Conservation (phyloP, 768 basidiomycete species). For the Lanmaoa rubissima region DNA sequence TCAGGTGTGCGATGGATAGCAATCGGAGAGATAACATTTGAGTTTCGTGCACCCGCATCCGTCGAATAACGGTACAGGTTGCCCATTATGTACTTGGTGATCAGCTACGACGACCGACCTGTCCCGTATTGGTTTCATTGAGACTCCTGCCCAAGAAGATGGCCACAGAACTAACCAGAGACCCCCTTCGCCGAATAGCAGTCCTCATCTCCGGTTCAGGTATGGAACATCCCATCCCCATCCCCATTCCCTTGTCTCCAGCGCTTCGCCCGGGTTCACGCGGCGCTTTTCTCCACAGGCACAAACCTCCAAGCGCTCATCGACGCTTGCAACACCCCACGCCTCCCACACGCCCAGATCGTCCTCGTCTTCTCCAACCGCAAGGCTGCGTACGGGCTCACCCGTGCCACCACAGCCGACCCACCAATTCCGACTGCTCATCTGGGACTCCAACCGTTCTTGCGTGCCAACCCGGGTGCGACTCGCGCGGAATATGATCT, state of each 20-base stretch:
- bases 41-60: background rate
- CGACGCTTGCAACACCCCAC: conserved; percentile 76
- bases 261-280: background rate
- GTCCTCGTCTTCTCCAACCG: conserved; percentile 88
- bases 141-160: background rate
- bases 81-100: too few species aligned
- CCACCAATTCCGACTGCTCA: conserved; percentile 82
- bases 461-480: conserved; percentile 68
- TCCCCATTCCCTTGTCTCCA: background rate
- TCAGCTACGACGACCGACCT: conserved; percentile 7
- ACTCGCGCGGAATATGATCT: conserved; percentile 84
- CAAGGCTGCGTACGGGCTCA: conserved; percentile 86
- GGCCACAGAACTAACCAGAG: background rate
- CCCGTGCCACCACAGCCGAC: conserved; percentile 65
- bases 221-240: conserved; percentile 15
- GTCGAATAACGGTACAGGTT: background rate
- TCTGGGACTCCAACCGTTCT: conserved; percentile 80
- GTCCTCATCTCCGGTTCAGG: conserved; percentile 66
- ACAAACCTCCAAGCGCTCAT: conserved; percentile 96
- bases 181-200: conserved; percentile 15
- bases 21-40: background rate
- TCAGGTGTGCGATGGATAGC: background rate
- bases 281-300: conserved; percentile 44
- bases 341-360: conserved; percentile 68
- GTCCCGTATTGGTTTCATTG: conserved; percentile 1